Evolutionary conservation across 2,329 filamentous ascomycete species (phyloP).

Genomic region (Sclerotinia spermophila): DNA sequence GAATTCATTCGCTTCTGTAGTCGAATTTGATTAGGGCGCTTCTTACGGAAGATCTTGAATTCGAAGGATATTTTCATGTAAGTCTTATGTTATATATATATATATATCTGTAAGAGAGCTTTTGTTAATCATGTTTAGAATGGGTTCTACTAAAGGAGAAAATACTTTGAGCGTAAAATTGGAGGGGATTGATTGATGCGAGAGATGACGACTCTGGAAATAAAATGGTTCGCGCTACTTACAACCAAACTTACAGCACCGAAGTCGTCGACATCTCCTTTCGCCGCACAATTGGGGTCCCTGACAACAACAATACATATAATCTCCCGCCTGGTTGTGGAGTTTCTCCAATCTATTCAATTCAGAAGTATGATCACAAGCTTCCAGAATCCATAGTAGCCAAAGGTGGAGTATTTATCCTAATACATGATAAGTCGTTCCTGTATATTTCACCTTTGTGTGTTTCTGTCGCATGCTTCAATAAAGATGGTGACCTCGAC

Average conservation of each 20-base stretch:
- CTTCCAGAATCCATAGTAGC: conserved; percentile 38
- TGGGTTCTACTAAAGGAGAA: neutral
- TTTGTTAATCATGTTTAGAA: neutral
- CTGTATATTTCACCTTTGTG: neutral
- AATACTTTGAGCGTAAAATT: neutral
- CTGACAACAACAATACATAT: conserved; percentile 38
- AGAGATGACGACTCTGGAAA: neutral
- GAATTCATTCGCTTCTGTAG: no score
- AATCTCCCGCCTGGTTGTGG: conserved; percentile 41
- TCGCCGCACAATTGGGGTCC: conserved; percentile 43
- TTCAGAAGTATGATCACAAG: conserved; percentile 35
- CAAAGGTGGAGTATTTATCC: conserved; percentile 46
- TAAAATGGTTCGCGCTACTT: neutral
- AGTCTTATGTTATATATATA: no score
- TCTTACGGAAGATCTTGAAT: no score
- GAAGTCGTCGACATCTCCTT: conserved; percentile 36
- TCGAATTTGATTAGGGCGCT: no score
- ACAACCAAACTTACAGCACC: neutral
- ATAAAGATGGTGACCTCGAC: neutral
- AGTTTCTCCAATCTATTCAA: conserved; percentile 41
- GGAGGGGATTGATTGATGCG: neutral
- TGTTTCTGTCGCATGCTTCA: neutral
- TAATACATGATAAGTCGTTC: conserved; percentile 40
- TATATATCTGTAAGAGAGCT: no score
- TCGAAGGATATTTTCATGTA: no score